Evolutionary conservation across 2,329 filamentous ascomycete species (phyloP).

Genomic region (Acarospora socialis): DNA sequence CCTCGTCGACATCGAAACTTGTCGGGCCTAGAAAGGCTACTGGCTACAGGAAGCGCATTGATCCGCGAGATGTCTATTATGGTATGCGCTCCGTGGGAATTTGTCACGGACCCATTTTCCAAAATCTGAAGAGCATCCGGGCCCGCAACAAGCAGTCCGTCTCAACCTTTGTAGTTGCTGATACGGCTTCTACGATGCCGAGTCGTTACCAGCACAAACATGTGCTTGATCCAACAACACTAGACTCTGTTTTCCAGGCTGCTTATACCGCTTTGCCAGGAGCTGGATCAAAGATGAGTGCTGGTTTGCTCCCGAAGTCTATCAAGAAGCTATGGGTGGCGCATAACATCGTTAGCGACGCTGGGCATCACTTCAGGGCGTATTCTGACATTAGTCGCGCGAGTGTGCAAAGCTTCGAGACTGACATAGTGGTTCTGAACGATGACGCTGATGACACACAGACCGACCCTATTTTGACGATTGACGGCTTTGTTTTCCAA

Average conservation of each 20-base stretch:
- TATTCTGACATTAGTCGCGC: conserved; percentile 1
- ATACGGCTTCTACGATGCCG: conserved; percentile 19
- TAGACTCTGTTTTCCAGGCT: conserved; percentile 22
- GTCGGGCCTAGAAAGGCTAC: background rate
- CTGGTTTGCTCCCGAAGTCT: background rate
- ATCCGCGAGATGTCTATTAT: conserved; percentile 17
- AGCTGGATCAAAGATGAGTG: background rate
- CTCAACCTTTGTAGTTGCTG: conserved; percentile 16
- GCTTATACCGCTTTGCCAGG: conserved; percentile 13
- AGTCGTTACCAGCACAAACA: conserved; percentile 15
- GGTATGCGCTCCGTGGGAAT: conserved; percentile 16
- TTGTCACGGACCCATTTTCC: conserved; percentile 20
- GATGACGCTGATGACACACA: background rate
- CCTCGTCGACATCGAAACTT: conserved; percentile 3
- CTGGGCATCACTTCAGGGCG: conserved; percentile 2
- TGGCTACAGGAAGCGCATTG: conserved; percentile 10
- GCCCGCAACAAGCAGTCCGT: conserved; percentile 9
- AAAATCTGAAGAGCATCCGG: conserved; percentile 14
- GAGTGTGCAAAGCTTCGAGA: background rate
- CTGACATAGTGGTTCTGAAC: conserved; percentile 1
- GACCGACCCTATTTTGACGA: conserved; percentile 1
- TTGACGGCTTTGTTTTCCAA: conserved; percentile 2
- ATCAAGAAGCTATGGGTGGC: conserved; percentile 3
- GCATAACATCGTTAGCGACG: background rate
- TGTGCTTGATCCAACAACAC: conserved; percentile 20